Evolutionary conservation across 805 yeast species (phyloP).

Genomic region (Wickerhamiella sorbophila): DNA sequence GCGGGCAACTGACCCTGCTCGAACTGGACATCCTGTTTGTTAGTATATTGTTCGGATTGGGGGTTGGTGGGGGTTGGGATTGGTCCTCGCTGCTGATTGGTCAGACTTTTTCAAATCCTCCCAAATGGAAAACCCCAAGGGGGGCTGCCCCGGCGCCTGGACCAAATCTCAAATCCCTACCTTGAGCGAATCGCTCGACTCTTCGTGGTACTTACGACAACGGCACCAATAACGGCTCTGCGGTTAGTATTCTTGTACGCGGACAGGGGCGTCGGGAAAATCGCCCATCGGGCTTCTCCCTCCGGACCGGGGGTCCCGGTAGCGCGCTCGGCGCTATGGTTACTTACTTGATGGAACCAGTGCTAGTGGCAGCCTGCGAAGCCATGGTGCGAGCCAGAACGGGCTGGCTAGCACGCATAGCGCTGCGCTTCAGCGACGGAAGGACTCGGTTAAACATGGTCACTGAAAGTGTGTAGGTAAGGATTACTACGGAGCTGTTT

Average conservation of each 20-base stretch:
- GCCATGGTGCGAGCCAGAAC: conserved; percentile 17
- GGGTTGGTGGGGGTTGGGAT: not conserved
- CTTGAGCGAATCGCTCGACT: too few relatives aligned
- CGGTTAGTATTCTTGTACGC: not conserved
- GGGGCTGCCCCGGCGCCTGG: too few relatives aligned
- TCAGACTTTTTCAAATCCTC: not conserved
- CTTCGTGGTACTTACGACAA: conserved; percentile 10
- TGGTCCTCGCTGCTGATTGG: not conserved
- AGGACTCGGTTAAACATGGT: conserved; percentile 21
- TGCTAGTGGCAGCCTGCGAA: conserved; percentile 12
- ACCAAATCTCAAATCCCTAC: too few relatives aligned
- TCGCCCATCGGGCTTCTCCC: not conserved
- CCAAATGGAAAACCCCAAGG: not conserved
- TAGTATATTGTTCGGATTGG: not conserved
- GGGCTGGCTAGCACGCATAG: conserved; percentile 16
- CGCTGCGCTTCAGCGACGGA: conserved; percentile 21
- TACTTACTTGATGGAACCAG: conserved; percentile 14
- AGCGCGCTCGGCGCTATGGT: not conserved
- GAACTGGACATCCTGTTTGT: conserved; percentile 63
- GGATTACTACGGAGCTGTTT: not conserved
- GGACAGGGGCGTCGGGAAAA: not conserved
- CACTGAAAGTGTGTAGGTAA: conserved; percentile 4
- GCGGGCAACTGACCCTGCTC: conserved; percentile 96
- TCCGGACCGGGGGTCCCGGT: not conserved
- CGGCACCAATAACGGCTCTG: conserved; percentile 21